Percentiles rank a stretch among this genome's conserved stretches.
phyloP scores from a whole-genome alignment of 2,329 filamentous ascomycete species.

The Epichloe sp. region DNA sequence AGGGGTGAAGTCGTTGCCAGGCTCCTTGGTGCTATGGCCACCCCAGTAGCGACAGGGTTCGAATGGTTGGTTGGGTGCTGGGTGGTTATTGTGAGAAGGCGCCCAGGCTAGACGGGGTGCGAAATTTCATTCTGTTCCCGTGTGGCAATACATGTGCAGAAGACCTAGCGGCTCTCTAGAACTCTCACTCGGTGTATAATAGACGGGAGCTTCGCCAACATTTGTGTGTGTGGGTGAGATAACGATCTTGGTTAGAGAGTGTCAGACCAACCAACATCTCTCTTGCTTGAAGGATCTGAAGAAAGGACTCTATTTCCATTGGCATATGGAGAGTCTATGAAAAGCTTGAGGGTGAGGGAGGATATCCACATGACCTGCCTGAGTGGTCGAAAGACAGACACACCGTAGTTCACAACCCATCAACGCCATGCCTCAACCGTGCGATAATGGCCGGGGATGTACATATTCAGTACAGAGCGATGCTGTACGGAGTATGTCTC shows the following conservation, averaged over 20 bases:
- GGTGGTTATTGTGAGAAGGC: slow-evolving; percentile 8
- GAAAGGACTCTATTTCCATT: no score
- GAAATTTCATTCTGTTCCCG: slow-evolving; percentile 3
- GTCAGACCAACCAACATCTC: neutral
- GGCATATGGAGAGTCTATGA: neutral
- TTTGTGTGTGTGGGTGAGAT: neutral
- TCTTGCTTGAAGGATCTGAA: no score
- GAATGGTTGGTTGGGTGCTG: slow-evolving; percentile 4
- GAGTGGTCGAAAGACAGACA: neutral
- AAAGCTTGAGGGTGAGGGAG: neutral
- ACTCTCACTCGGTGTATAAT: neutral
- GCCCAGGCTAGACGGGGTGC: slow-evolving; percentile 7
- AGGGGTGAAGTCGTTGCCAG: slow-evolving; percentile 10
- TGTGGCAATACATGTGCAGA: slow-evolving; percentile 2
- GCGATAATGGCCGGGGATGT: neutral
- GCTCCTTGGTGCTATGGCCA: slow-evolving; percentile 9
- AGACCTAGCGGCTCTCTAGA: neutral
- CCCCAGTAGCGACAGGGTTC: slow-evolving; percentile 9
- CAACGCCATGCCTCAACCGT: neutral
- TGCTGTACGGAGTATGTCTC: neutral
- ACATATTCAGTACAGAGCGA: neutral
- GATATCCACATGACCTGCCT: neutral
- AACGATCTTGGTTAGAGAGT: neutral
- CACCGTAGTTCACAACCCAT: neutral
- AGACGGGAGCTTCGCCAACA: neutral